Conservation (phyloP, 768 basidiomycete genomes). For the Cystofilobasidium capitatum region DNA sequence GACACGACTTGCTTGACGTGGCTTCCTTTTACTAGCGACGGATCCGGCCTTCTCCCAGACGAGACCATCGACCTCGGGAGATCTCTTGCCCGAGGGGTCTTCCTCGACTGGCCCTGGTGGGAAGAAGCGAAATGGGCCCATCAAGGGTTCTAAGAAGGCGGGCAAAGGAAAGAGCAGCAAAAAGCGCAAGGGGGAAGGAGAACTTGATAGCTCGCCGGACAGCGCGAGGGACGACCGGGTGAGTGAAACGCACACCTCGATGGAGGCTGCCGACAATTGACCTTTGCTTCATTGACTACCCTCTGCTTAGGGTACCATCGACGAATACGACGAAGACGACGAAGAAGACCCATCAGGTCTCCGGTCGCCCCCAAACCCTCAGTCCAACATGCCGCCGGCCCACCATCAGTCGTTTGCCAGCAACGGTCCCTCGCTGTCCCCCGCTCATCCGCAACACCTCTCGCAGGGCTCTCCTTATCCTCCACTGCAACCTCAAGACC, state of each 20-base stretch:
- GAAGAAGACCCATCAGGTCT: background rate
- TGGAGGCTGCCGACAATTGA: no score
- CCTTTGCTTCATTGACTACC: no score
- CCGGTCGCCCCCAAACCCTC: background rate
- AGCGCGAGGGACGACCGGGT: no score
- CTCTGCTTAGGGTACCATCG: no score
- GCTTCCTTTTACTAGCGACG: background rate
- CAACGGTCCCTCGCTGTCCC: background rate
- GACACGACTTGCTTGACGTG: background rate
- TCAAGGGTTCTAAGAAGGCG: no score
- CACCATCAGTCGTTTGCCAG: background rate
- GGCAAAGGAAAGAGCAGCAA: no score
- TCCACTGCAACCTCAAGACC: background rate
- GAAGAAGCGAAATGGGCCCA: no score
- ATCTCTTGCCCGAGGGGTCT: background rate
- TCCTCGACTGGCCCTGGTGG: background rate
- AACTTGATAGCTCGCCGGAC: no score
- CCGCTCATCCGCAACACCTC: background rate
- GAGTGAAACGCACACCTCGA: no score
- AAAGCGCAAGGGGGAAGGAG: no score
- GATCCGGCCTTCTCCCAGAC: background rate
- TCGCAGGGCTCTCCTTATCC: background rate
- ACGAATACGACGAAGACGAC: background rate
- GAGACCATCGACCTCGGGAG: background rate
- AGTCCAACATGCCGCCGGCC: background rate